Conservation (phyloP, 2,329 filamentous ascomycete species). For the Teratosphaeria destructans region DNA sequence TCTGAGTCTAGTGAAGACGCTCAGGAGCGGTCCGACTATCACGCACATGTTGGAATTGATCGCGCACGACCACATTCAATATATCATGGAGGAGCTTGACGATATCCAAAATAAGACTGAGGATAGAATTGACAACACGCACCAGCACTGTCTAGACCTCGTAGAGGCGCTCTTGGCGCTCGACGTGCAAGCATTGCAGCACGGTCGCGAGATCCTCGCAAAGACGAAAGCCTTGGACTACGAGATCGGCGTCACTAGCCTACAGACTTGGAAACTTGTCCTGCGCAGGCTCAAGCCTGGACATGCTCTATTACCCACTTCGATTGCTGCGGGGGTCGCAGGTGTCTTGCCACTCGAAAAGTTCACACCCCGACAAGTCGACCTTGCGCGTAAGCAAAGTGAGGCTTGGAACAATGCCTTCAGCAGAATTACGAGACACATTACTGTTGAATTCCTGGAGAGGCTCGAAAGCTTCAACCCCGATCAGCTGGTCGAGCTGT, state of each 20-base stretch:
- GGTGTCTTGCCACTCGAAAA: conserved; percentile 66
- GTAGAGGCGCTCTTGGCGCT: conserved; percentile 57
- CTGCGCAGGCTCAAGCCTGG: conserved; percentile 56
- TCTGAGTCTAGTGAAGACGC: conserved; percentile 10
- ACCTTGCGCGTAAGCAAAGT: conserved; percentile 43
- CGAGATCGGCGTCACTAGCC: conserved; percentile 58
- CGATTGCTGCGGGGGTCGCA: conserved; percentile 60
- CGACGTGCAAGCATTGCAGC: conserved; percentile 59
- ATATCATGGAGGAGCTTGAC: conserved; percentile 19
- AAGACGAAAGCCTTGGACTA: conserved; percentile 52
- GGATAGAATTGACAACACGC: conserved; percentile 21
- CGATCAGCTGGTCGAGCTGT: conserved; percentile 58
- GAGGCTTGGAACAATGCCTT: conserved; percentile 71
- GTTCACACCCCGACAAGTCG: conserved; percentile 39
- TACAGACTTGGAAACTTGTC: conserved; percentile 69
- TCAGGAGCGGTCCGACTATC: conserved; percentile 20
- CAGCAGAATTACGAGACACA: conserved; percentile 47
- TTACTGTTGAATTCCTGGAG: conserved; percentile 66
- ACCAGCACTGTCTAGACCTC: conserved; percentile 49
- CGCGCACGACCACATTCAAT: conserved; percentile 17
- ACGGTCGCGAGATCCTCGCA: conserved; percentile 58
- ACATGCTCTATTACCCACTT: conserved; percentile 61
- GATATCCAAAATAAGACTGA: conserved; percentile 23
- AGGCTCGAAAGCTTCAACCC: conserved; percentile 66
- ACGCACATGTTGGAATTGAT: conserved; percentile 21